phyloP scores from a whole-genome alignment of 805 yeast genomes.

The Yamadazyma takamatsuzukensis region DNA sequence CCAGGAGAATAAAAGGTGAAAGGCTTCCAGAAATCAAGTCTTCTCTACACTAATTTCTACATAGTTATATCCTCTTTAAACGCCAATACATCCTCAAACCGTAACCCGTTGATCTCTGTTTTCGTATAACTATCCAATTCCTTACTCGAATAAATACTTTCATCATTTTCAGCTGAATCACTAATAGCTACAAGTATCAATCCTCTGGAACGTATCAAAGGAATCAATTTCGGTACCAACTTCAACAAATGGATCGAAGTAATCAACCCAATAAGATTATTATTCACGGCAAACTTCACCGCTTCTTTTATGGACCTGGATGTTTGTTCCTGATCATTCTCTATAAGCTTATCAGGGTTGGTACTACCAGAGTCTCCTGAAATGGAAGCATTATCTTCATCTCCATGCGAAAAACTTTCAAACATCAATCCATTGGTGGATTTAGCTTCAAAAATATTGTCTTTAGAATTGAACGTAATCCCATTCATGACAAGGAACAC shows the following conservation, averaged over 20 bases:
- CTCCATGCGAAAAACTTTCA: constrained; percentile 3
- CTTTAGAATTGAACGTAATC: constrained; percentile 32
- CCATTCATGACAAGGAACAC: constrained; percentile 83
- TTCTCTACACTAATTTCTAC: no score
- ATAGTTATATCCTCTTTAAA: constrained; percentile 54
- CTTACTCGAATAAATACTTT: constrained; percentile 16
- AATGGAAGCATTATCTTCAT: constrained; percentile 11
- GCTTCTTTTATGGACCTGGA: constrained; percentile 79
- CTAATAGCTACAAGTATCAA: constrained; percentile 74
- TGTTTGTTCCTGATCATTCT: constrained; percentile 34
- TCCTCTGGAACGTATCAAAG: constrained; percentile 75
- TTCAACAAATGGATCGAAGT: constrained; percentile 67
- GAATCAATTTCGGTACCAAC: constrained; percentile 72
- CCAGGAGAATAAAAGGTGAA: no score
- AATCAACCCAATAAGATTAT: constrained; percentile 82
- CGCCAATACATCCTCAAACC: constrained; percentile 59
- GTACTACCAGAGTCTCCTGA: constrained; percentile 16
- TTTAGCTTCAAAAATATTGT: constrained; percentile 32
- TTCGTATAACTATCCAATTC: constrained; percentile 36
- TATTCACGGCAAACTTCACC: constrained; percentile 70
- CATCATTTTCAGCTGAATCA: constrained; percentile 27
- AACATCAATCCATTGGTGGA: constrained; percentile 40
- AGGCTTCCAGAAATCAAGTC: no score
- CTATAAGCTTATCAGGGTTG: constrained; percentile 16
- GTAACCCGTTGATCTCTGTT: constrained; percentile 61